Evolutionary conservation across 768 basidiomycete genomes (phyloP).

Genomic region (Auricularia sp.): DNA sequence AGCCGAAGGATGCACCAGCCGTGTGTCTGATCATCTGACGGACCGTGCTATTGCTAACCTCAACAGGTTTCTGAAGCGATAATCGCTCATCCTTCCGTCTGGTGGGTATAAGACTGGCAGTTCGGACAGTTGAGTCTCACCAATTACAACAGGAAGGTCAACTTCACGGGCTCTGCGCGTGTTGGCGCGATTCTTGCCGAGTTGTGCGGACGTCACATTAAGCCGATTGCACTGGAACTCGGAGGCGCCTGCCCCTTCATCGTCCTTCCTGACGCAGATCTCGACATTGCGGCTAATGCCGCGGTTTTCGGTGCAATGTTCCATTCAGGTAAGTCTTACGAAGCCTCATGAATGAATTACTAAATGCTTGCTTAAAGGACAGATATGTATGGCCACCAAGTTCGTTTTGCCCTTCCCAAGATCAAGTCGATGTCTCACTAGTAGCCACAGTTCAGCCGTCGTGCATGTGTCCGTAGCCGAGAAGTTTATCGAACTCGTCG

Average conservation of each 20-base stretch:
- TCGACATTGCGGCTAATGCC: not conserved
- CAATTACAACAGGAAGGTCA: constrained; percentile 16
- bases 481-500: constrained; percentile 9
- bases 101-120: constrained; percentile 7
- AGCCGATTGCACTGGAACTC: constrained; percentile 16
- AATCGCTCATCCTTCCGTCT: constrained; percentile 14
- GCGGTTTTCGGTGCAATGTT: not conserved
- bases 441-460: not conserved
- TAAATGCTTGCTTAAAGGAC: not conserved
- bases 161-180: constrained; percentile 19
- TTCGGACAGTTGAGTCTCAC: not conserved
- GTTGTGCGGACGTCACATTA: constrained; percentile 24
- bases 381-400: not conserved
- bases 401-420: not conserved
- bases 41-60: not conserved
- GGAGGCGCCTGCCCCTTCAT: not conserved
- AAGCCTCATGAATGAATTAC: not conserved
- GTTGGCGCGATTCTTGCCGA: constrained; percentile 23
- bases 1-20: constrained; percentile 13
- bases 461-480: constrained; percentile 15
- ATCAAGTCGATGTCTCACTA: not conserved
- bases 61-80: constrained; percentile 13
- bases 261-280: not conserved
- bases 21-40: not conserved
- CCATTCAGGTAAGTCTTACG: not conserved